Evolutionary conservation across 2,329 filamentous ascomycete genomes (phyloP).

Genomic region (Fusarium xyrophilum): DNA sequence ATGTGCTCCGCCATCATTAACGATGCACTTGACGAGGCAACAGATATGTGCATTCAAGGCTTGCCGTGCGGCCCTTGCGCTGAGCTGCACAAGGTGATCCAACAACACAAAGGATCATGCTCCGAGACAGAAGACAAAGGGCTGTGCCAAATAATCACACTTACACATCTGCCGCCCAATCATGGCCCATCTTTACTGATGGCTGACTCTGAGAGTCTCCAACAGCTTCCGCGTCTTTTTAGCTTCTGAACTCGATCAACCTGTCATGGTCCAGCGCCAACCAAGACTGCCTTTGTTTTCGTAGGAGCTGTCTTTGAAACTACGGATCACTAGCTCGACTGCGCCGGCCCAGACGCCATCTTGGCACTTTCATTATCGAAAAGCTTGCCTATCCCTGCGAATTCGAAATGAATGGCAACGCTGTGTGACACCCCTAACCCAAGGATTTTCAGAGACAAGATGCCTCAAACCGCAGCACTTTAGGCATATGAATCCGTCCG

Average conservation of each 20-base stretch:
- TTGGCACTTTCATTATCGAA: constrained; percentile 28
- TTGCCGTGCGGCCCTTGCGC: constrained; percentile 14
- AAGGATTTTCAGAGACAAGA: constrained; percentile 15
- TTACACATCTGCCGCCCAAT: constrained; percentile 25
- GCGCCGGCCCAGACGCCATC: constrained; percentile 11
- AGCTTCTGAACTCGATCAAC: constrained; percentile 17
- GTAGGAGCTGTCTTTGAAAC: constrained; percentile 6
- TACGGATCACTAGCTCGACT: constrained; percentile 1
- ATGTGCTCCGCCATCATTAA: constrained; percentile 32
- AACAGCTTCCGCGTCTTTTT: constrained; percentile 17
- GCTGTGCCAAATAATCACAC: constrained; percentile 35
- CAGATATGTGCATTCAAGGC: constrained; percentile 10
- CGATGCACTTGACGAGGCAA: constrained; percentile 11
- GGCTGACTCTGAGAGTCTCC: constrained; percentile 18
- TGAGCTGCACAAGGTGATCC: constrained; percentile 32
- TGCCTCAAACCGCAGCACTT: constrained; percentile 18
- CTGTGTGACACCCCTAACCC: constrained; percentile 27
- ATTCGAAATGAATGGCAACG: constrained; percentile 17
- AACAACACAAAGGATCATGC: constrained; percentile 24
- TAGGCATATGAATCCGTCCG: constrained; percentile 24
- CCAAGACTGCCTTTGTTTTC: constrained; percentile 3
- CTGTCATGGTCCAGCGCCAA: constrained; percentile 10
- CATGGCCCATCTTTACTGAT: constrained; percentile 1
- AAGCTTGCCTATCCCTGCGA: constrained; percentile 25
- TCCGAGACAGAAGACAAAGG: constrained; percentile 26